Base-by-base conservation (phyloP, 2,329 filamentous ascomycete species). In the Trichoderma citrinoviride region DNA sequence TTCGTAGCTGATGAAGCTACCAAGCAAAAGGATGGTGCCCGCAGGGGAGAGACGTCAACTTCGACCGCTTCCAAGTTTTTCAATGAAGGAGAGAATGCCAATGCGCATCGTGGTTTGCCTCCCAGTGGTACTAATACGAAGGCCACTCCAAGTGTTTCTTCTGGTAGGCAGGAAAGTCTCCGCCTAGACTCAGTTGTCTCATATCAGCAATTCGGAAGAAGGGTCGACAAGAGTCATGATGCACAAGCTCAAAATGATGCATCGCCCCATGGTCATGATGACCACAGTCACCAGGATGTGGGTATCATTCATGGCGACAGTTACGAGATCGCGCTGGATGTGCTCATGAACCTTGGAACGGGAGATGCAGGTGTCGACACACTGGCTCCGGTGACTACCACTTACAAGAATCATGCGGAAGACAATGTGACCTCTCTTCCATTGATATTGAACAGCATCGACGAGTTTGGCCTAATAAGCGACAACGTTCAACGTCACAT, bases 301-400 rank as follows among this genome's bases (percentile, higher is more conserved):
- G 54, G 17, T 15, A 41, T 15, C 37, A 52, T 23, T 7, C 46
- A 43, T 3, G 46, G 57, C 25, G 57, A 43, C 25, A 21, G 37
- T 29, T 61, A 41, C 23, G 57, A 52, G 17, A 52, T 61, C 43
- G 57, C 46, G 10, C 23, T 61, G 1, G 57, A 43, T 43, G 57
- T 61, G 4, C 3, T 61, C 10, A 61, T 61, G 57, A 52, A 29
- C n/a, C 46, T 61, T 50, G 57, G 57, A 15, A 44, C 27, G 10
- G 46, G 46, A 43, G 46, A 61, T 8, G 17, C 37, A n/a, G 12
- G 12, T 3, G 46, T 14, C 7, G 10, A 61, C 6, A 29, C 17
- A 8, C 14, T 10, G 12, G 5, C 10, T 8, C 57, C 46, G 5
- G 10, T 1, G 6, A 3, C 7, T 19, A 21, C 33, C 2, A n/a